Evolutionary conservation across 2,329 filamentous ascomycete genomes (phyloP).

Genomic region (Albophoma yamanashiensis): DNA sequence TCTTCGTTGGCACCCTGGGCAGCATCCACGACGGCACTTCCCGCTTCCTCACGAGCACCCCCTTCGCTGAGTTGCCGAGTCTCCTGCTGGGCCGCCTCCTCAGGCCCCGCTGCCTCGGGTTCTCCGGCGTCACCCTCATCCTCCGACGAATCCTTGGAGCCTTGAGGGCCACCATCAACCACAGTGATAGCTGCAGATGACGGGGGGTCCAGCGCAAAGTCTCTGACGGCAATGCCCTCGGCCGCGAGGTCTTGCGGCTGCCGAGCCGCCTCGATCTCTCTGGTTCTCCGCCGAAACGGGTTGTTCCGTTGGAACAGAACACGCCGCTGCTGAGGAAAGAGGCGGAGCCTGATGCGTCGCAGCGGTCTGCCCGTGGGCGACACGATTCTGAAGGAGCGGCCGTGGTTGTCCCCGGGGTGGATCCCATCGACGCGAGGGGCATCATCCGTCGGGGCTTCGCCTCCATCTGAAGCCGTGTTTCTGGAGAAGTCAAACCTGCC

Average conservation of each 20-base stretch:
- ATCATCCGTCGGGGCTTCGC: neutral
- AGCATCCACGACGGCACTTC: neutral
- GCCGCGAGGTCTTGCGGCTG: neutral
- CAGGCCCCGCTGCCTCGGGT: neutral
- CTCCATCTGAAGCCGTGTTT: neutral
- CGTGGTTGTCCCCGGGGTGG: neutral
- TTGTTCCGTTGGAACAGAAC: no score
- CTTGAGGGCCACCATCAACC: neutral
- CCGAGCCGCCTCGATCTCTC: neutral
- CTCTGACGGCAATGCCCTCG: constrained; percentile 1
- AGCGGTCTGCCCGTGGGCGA: neutral
- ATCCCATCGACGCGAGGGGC: neutral
- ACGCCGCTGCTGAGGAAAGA: neutral
- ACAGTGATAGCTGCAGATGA: neutral
- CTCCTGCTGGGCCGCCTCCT: neutral
- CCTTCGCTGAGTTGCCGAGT: no score
- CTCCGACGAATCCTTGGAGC: neutral
- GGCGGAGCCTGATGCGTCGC: neutral
- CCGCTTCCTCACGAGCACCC: no score
- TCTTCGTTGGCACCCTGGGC: constrained; percentile 1
- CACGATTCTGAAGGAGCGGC: neutral
- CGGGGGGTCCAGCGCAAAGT: constrained; percentile 1
- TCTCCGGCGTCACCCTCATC: neutral
- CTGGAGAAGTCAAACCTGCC: neutral
- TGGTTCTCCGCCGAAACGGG: neutral